Percentiles rank a stretch among this genome's conserved stretches.
Evolutionary conservation across 306 rosid genomes (phyloP).

Genomic region (Prunus dulcis): DNA sequence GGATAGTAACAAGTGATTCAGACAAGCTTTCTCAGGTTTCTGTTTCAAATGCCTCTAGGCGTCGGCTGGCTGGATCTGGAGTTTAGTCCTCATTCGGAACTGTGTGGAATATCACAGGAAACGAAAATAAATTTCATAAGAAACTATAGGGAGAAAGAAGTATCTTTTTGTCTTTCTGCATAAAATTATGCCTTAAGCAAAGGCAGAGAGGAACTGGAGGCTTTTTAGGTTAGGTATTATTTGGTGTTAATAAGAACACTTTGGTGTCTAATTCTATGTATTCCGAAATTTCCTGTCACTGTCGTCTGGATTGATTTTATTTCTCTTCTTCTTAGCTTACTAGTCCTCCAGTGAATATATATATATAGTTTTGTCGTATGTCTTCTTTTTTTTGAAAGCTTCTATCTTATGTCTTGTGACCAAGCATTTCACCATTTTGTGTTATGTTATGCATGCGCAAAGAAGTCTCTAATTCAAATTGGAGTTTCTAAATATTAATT

Average conservation of each 20-base stretch:
- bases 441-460: neutral
- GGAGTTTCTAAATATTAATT: too few relatives aligned
- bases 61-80: constrained; percentile 72
- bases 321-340: neutral
- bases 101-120: constrained; percentile 3
- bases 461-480: too few relatives aligned
- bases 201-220: neutral
- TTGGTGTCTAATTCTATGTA: neutral
- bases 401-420: neutral
- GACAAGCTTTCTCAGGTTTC: constrained; percentile 74
- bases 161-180: neutral
- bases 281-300: neutral
- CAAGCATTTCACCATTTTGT: neutral
- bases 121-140: neutral
- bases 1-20: constrained; percentile 37
- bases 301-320: neutral
- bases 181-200: neutral
- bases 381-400: too few relatives aligned
- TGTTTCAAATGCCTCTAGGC: constrained; percentile 73
- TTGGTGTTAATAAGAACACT: constrained; percentile 5
- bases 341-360: neutral
- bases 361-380: neutral
- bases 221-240: neutral
- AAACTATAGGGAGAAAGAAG: neutral
- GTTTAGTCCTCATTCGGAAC: constrained; percentile 25